Evolutionary conservation across 192 early-diverging fungal species (phyloP), one percentile per base, ranked within the genome.

Genomic region (Podila epicladia): DNA sequence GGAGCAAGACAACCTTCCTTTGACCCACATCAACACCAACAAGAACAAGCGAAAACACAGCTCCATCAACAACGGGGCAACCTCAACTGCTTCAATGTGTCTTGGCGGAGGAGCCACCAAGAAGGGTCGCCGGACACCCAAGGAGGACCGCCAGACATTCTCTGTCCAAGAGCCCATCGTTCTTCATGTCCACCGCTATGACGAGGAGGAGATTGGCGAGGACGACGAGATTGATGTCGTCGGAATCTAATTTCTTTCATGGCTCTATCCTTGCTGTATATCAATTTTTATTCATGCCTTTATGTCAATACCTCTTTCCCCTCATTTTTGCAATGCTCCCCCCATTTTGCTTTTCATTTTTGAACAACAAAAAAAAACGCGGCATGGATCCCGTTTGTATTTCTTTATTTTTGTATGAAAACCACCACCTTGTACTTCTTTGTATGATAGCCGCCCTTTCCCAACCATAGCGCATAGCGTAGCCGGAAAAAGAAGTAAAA

Each of bases 161-260:
- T 31, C 6, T 12, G 37, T 33, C 8, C 55, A 63, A 31, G 38
- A 60, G 65, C 70, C 64, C 22, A 32, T 71, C 41, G 57, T 80
- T 58, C 32, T 71, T 53, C 48, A 22, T 9, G 32, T 63, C 51
- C 61, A 48, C 33, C 48, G 64, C 53, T 55, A 65, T 19, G 48
- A 55, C 9, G 58, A 66, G 13, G 77, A 69, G 66, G 77, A 80
- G 31, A 35, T 38, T 64, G 71, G 77, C 29, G 77, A 80, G 41
- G 77, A 80, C 57, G 65, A 64, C 19, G 77, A 80, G 67, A 80
- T 80, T 61, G 77, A 80, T 31, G 38, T 80, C 15, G 71, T 80
- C 15, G 77, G 77, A 29, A 70, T 76, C 67, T 80, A 71, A 67
- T 17, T 33, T 2, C 5, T 51, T 29, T 67, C 17, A 31, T 33